Base-by-base conservation (phyloP, 306 rosid genomes). In the Begonia masoniana region DNA sequence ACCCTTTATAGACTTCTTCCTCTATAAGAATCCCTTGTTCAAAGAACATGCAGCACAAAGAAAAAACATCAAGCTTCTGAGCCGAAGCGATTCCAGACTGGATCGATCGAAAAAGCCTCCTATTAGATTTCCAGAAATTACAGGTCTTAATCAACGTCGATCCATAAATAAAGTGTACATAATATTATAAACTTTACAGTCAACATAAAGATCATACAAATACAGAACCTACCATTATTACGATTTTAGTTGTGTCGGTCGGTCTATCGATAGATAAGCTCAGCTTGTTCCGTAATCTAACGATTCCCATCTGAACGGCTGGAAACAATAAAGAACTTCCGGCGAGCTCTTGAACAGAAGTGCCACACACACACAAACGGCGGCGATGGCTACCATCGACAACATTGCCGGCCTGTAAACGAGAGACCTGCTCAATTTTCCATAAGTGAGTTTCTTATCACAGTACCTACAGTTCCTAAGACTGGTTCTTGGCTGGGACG, bases 311-410 rank as follows among this genome's bases (percentile, higher is more conserved):
- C 57, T 76, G 84, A 88, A 88, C 43, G 95, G 94, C 48, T 61
- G 78, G 77, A 83, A 81, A 13, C 75, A 79, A 13, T 67, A 79
- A 12, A 63, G 53, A 54, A 84, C 95, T 67, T 72, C 73, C 1
- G 97, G 95, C 12, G 82, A 81, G 73, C 95, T 84, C 64, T 88
- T 84, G 64, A 88, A 84, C 58, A 88, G 88, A 63, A 88, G 74
- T 12, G 97, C 97, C 58, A 77, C 97, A 39, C 95, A 88, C 10
- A 84, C 95, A 63, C 97, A 88, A 1, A 88, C 86, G 2, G 88
- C 88, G 14, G 95, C 97, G 59, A 88, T 79, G 56, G 88, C 70
- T 51, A 88, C 85, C 88, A 88, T 73, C 7, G 95, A 84, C 9
- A 82, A 82, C 88, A 88, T 73, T 19, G 77, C 86, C 0, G 95